Evolutionary conservation across 345 rosid genomes (phyloP).

Genomic region (Cardamine occulta): DNA sequence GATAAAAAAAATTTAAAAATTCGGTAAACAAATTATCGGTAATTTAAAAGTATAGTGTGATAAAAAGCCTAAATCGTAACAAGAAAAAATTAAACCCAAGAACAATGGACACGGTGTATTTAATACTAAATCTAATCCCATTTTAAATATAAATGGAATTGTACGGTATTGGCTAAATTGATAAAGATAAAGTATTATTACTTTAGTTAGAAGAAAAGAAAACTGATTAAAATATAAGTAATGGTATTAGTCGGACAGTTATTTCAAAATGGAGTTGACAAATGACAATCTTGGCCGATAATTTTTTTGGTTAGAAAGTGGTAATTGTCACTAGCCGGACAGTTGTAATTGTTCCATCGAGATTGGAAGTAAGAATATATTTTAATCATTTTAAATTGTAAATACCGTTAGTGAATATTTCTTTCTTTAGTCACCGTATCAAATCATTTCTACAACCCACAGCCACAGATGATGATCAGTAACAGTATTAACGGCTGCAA

Average conservation of each 20-base stretch:
- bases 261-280: constrained; percentile 15
- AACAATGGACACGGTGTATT: neutral
- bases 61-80: neutral
- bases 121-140: neutral
- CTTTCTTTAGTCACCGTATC: neutral
- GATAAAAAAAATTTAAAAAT: neutral
- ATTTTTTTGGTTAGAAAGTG: no score
- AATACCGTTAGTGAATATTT: constrained; percentile 13
- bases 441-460: neutral
- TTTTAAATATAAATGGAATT: neutral
- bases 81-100: neutral
- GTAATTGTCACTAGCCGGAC: no score
- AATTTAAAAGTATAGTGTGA: neutral
- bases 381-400: neutral
- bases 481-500: neutral
- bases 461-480: neutral
- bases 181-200: neutral
- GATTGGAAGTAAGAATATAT: constrained; percentile 3
- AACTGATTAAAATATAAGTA: constrained; percentile 8
- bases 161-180: neutral
- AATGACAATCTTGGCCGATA: neutral
- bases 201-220: neutral
- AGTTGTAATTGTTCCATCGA: constrained; percentile 14
- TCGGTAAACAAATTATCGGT: neutral
- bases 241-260: constrained; percentile 13